Evolutionary conservation across 2,329 filamentous ascomycete species (phyloP), one percentile per base, ranked within the genome.

Genomic region (Scedosporium dehoogii): DNA sequence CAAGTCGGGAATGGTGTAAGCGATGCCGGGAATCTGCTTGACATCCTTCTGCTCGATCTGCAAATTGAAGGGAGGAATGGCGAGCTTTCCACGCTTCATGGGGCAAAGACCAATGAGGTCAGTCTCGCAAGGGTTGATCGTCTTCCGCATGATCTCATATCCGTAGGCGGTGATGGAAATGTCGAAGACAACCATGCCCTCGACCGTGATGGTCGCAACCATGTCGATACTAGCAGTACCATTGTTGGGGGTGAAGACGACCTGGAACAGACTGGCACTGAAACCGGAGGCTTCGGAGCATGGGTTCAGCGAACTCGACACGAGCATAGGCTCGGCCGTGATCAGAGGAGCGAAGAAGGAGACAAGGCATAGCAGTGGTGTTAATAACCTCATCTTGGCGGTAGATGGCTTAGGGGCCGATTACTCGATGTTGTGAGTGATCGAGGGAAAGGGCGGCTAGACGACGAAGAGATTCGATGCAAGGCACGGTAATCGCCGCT

Each of bases 1-100:
- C 61, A 97, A 81, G 79, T 97, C 93, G 58, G 92, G 92, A 53
- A 97, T 89, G 59, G 83, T 88, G 76, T 94, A 97, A 60, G 91
- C 90, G 70, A 97, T 93, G 58, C 84, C 85, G 63, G 92, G 92
- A 69, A 97, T 86, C 61, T 83, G 74, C 25, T 77, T 75, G 64
- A 90, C 76, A 46, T 88, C 83, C 27, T 80, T 77, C 12, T 74
- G 68, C 9, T 79, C 75, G 58, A 94, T 76, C 2, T 77, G 73
- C 42, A 93, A 72, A 69, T 89, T 89, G 70, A 91, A 91, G 41
- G 70, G 64, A 60, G 84, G 81, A 70, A 96, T 82, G 62, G 88
- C 83, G 71, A 96, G 88, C 69, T 89, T 87, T 67, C 91, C 92
- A 7, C 91, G 85, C 66, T 85, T 89, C 92, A 97, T 96, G 63